Conservation (phyloP, 176 grass and related monocot species). For the Tillandsia leiboldiana region DNA sequence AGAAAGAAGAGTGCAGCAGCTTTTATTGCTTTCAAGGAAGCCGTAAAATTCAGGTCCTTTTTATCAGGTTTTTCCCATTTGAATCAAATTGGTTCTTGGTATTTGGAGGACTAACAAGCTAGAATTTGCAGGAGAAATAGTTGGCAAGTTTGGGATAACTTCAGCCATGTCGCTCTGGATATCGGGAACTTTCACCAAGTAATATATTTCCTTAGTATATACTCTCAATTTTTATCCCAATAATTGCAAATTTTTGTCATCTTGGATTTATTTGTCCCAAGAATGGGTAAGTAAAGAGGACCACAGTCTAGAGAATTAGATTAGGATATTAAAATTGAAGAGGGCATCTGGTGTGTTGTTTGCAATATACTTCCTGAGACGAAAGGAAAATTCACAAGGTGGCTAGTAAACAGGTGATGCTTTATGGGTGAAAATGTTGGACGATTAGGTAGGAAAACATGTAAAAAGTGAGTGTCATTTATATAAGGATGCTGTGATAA, state of each 20-base stretch:
- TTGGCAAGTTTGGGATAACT: constrained; percentile 98
- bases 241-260: neutral
- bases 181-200: constrained; percentile 56
- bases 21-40: constrained; percentile 91
- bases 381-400: too few relatives aligned
- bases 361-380: too few relatives aligned
- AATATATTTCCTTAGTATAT: constrained; percentile 1
- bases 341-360: too few relatives aligned
- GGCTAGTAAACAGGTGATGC: too few relatives aligned
- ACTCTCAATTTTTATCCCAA: neutral
- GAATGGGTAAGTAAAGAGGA: neutral
- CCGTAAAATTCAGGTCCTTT: constrained; percentile 74
- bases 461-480: too few relatives aligned
- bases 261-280: neutral
- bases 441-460: too few relatives aligned
- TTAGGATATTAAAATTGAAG: too few relatives aligned
- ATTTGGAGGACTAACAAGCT: constrained; percentile 2
- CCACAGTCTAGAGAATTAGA: too few relatives aligned
- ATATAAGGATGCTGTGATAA: too few relatives aligned
- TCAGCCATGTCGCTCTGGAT: constrained; percentile 84
- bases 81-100: neutral
- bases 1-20: constrained; percentile 65
- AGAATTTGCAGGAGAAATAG: constrained; percentile 75
- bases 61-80: constrained; percentile 12
- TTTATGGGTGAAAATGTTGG: too few relatives aligned